These are phyloP conservation scores for Dactylis glomerata DNA, from an alignment of 176 grass and related monocot species.

Conservation along the genomic window DNA sequence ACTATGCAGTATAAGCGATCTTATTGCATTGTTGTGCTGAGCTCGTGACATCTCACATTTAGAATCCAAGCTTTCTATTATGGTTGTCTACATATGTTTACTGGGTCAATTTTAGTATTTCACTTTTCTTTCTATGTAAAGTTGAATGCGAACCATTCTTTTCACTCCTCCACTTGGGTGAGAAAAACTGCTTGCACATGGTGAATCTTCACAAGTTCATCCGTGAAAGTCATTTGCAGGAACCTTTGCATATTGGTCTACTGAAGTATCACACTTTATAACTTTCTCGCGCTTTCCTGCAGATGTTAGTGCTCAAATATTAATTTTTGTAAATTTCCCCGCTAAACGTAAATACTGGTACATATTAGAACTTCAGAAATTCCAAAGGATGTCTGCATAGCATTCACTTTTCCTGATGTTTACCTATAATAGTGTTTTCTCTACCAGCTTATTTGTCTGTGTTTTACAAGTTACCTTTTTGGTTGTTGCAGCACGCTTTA, in stretches of 20 bases:
- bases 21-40: constrained; percentile 6
- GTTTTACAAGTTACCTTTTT: neutral
- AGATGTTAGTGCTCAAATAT: neutral
- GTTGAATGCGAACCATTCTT: neutral
- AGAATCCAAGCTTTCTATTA: neutral
- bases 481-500: constrained; percentile 67
- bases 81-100: neutral
- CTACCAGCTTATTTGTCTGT: neutral
- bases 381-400: neutral
- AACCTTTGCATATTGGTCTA: neutral
- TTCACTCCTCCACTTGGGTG: neutral
- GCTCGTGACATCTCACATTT: neutral
- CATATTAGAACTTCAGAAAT: too few relatives aligned
- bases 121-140: neutral
- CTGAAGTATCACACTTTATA: neutral
- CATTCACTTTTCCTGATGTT: neutral
- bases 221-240: neutral
- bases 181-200: neutral
- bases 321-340: neutral
- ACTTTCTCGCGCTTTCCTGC: neutral
- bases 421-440: neutral
- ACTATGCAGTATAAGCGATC: neutral
- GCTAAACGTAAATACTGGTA: neutral
- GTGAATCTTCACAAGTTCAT: neutral
- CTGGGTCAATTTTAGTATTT: neutral